Conservation (phyloP, 495 filamentous ascomycete genomes). For the Penicillium canescens region DNA sequence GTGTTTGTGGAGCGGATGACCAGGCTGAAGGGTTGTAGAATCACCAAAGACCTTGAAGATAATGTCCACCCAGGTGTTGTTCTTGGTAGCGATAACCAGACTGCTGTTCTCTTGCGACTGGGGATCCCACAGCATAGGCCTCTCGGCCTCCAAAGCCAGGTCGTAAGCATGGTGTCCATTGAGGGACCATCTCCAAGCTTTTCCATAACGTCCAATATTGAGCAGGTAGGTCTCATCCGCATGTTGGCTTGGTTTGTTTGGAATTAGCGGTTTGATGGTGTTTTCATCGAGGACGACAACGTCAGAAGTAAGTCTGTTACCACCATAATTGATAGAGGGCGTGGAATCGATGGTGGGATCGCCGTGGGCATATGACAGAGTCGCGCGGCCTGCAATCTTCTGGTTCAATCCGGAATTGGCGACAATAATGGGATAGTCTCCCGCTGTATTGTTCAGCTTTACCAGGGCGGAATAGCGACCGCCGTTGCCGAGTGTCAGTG, state of each 20-base stretch:
- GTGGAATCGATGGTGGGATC: conserved; percentile 19
- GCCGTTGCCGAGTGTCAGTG: conserved; percentile 16
- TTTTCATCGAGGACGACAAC: neutral
- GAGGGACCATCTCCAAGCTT: conserved; percentile 28
- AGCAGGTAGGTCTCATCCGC: neutral
- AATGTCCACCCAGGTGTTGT: conserved; percentile 16
- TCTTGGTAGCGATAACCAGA: conserved; percentile 16
- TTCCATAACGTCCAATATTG: neutral
- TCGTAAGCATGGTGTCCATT: conserved; percentile 18
- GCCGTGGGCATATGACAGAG: conserved; percentile 18
- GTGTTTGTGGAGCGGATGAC: conserved; percentile 56
- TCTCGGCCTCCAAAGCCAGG: conserved; percentile 31
- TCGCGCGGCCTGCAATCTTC: conserved; percentile 13
- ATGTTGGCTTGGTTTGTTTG: neutral
- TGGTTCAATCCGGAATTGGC: conserved; percentile 18
- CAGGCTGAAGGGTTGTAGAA: conserved; percentile 14
- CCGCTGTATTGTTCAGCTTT: conserved; percentile 19
- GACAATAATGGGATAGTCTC: conserved; percentile 20
- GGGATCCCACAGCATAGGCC: conserved; percentile 5
- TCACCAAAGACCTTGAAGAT: conserved; percentile 16
- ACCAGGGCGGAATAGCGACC: conserved; percentile 23
- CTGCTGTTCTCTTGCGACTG: conserved; percentile 42
- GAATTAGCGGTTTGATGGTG: neutral
- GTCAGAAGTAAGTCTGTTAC: neutral
- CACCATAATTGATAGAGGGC: conserved; percentile 14